phyloP scores from a whole-genome alignment of 805 yeast genomes.

The Isabelozyma pseudorhagii region DNA sequence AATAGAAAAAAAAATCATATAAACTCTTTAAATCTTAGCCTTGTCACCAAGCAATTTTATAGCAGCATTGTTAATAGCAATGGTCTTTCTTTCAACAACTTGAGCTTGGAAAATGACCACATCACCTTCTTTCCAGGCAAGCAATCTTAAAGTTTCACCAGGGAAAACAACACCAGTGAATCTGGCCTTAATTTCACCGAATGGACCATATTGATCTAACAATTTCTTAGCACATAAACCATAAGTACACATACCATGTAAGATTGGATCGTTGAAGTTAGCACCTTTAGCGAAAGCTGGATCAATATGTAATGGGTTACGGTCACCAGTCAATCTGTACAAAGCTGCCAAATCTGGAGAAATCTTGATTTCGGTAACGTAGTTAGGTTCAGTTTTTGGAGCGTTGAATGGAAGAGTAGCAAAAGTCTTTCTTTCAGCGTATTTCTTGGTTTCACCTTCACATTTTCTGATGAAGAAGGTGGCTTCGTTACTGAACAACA shows the following conservation, averaged over 20 bases:
- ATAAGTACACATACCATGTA: slow-evolving; percentile 88
- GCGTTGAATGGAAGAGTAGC: slow-evolving; percentile 62
- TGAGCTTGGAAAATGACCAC: slow-evolving; percentile 75
- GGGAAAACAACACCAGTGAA: slow-evolving; percentile 92
- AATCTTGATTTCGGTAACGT: slow-evolving; percentile 55
- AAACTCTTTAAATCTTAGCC: slow-evolving; percentile 30
- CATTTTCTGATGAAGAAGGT: slow-evolving; percentile 81
- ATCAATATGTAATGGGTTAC: slow-evolving; percentile 93
- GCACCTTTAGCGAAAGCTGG: slow-evolving; percentile 87
- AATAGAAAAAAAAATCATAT: slow-evolving; percentile 2
- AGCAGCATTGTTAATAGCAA: slow-evolving; percentile 87
- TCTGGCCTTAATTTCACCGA: slow-evolving; percentile 82
- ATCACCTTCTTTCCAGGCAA: slow-evolving; percentile 81
- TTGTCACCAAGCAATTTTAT: slow-evolving; percentile 50
- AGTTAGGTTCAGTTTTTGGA: slow-evolving; percentile 67
- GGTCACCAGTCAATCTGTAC: slow-evolving; percentile 90
- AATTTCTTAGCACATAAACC: slow-evolving; percentile 79
- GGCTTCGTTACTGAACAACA: slow-evolving; percentile 75
- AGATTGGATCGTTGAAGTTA: slow-evolving; percentile 78
- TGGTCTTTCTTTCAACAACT: slow-evolving; percentile 71
- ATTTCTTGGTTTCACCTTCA: slow-evolving; percentile 49
- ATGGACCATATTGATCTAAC: slow-evolving; percentile 75
- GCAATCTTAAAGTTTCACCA: slow-evolving; percentile 79
- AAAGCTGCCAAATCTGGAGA: slow-evolving; percentile 77
- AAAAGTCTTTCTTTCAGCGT: slow-evolving; percentile 51